A percentile compares a stretch with the other conserved stretches of the same genome.
phyloP scores from a whole-genome alignment of 2,329 filamentous ascomycete species.

The Ophiostoma novo-ulmi region DNA sequence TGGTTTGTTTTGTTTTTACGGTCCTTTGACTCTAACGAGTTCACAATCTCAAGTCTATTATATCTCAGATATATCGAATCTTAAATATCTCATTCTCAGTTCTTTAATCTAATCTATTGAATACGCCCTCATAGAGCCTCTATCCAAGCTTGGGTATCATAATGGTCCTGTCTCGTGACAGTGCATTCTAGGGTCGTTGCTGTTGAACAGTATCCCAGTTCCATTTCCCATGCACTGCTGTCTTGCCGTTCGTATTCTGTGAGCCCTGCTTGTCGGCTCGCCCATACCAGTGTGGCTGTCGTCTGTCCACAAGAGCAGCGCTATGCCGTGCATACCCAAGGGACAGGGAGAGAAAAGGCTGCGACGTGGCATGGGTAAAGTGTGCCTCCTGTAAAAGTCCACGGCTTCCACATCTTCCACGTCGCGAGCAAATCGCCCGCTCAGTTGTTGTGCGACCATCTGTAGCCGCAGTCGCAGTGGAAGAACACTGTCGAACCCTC shows the following conservation, averaged over 20 bases:
- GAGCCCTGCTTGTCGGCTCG: constrained; percentile 9
- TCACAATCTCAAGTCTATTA: not conserved
- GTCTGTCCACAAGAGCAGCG: not conserved
- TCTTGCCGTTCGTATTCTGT: not conserved
- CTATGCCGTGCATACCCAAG: not conserved
- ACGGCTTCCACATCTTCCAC: not conserved
- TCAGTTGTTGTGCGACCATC: constrained; percentile 59
- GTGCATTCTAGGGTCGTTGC: constrained; percentile 1
- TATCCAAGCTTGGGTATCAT: constrained; percentile 21
- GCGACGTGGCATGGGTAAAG: not conserved
- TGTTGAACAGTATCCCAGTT: not conserved
- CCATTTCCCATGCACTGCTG: not conserved
- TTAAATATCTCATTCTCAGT: not conserved
- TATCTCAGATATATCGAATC: not conserved
- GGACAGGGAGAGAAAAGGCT: not conserved
- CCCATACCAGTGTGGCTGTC: constrained; percentile 14
- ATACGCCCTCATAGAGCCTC: not conserved
- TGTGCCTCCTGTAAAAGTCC: not conserved
- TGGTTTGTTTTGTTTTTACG: not conserved
- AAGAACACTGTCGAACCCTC: constrained; percentile 93
- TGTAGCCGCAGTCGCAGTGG: constrained; percentile 76
- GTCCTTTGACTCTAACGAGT: not conserved
- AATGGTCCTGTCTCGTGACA: constrained; percentile 1
- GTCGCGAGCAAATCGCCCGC: not conserved
- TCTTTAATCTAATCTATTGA: not conserved